A percentile compares a stretch with the other conserved stretches of the same genome.
phyloP scores from a whole-genome alignment of 2,329 filamentous ascomycete genomes.

The Hymenoscyphus occultus region DNA sequence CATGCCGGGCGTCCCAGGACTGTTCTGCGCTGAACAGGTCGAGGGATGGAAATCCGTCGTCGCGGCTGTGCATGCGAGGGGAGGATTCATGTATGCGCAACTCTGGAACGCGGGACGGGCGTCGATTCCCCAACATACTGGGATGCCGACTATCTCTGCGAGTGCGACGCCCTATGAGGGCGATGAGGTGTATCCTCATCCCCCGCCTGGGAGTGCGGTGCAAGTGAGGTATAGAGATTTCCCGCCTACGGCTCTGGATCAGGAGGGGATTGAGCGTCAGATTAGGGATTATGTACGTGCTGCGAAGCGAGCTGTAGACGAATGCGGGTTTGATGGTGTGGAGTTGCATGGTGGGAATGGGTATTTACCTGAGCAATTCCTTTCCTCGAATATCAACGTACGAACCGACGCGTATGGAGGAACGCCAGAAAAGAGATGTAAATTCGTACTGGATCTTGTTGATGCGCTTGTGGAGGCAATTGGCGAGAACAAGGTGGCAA shows the following conservation, averaged over 20 bases:
- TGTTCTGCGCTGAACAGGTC: constrained; percentile 51
- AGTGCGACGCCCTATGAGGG: constrained; percentile 45
- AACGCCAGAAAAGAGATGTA: constrained; percentile 46
- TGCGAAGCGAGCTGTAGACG: constrained; percentile 48
- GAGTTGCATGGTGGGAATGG: constrained; percentile 43
- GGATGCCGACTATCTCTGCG: constrained; percentile 38
- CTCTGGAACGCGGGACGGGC: constrained; percentile 58
- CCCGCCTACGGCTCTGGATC: constrained; percentile 37
- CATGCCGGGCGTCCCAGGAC: constrained; percentile 51
- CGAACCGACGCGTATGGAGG: constrained; percentile 52
- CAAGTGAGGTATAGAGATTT: constrained; percentile 42
- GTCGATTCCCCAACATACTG: constrained; percentile 40
- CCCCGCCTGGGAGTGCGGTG: constrained; percentile 38
- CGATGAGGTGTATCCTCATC: constrained; percentile 42
- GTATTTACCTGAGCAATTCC: constrained; percentile 57
- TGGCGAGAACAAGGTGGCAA: constrained; percentile 51
- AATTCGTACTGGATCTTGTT: constrained; percentile 52
- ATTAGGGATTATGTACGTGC: constrained; percentile 44
- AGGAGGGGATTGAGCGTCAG: constrained; percentile 35
- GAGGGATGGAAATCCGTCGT: constrained; percentile 56
- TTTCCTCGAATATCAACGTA: constrained; percentile 51
- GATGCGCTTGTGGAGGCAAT: constrained; percentile 47
- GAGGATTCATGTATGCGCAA: constrained; percentile 56
- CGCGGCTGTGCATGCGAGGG: constrained; percentile 56
- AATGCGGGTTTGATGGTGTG: constrained; percentile 52